Base-by-base conservation (phyloP, 495 filamentous ascomycete species). In the Oleoguttula mirabilis region DNA sequence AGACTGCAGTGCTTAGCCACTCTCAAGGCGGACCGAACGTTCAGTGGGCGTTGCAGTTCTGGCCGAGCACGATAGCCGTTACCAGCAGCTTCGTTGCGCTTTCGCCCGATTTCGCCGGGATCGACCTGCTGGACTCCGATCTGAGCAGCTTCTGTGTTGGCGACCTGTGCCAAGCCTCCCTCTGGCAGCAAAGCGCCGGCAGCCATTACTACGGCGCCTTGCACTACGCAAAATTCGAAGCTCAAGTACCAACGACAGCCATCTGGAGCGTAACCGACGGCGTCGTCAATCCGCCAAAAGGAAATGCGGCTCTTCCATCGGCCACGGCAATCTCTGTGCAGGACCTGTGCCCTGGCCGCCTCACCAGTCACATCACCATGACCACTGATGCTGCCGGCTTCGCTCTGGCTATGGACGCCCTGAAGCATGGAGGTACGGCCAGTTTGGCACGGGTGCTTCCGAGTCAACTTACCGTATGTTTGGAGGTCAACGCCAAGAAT, bases 31-130 rank as follows among this genome's bases (percentile, higher is more conserved):
- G 50, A n/a, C 49, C 71, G 3, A 43, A 62, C 39, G 59, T 58
- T 1, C 68, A 73, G 50, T 72, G 68, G 68, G 64, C 61, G 5
- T 54, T 69, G 31, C 67, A 68, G 43, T 73, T 70, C 60, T 74
- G 66, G 67, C 68, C 66, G 1, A 62, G 58, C 14, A 61, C 64
- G 0, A 51, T 50, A 4, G 10, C 12, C 19, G 50, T 54, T 10
- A 58, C 61, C 1, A 50, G 41, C 30, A 59, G 68, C 33, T 61
- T 66, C 47, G 61, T 71, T 33, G 54, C 61, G 30, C 55, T 69
- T 20, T 63, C 60, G 8, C 59, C 61, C 0, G 66, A 70, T 43
- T 69, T 66, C 50, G 58, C 62, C 43, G 67, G 69, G 2, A 67
- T 66, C 11, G 22, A 55, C 2, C 32, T 62, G 0, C 49, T 51